A percentile compares a stretch with the other conserved stretches of the same genome.
Evolutionary conservation across 352 stramenopile genomes (phyloP).

Genomic region (Globisporangium spiculum): DNA sequence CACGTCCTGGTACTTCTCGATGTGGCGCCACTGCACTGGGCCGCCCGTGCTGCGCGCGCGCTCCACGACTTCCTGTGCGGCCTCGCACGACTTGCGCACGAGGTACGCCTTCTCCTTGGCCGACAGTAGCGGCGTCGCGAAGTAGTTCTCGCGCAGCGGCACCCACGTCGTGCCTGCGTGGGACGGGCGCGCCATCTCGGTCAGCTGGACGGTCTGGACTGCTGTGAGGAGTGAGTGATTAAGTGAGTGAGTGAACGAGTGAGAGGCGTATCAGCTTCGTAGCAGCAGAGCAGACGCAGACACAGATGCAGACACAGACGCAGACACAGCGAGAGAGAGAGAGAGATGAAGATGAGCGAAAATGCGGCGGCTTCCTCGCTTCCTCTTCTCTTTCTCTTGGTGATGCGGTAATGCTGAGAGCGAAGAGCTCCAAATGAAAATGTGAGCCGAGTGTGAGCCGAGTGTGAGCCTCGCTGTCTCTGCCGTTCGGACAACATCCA

Average conservation of each 20-base stretch:
- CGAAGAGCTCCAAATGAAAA: neutral
- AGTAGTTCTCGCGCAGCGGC: constrained; percentile 75
- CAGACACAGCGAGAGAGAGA: neutral
- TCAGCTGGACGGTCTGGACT: neutral
- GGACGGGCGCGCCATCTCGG: constrained; percentile 9
- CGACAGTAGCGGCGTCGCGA: constrained; percentile 64
- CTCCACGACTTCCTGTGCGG: constrained; percentile 74
- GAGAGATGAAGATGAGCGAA: neutral
- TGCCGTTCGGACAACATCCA: neutral
- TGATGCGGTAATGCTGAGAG: neutral
- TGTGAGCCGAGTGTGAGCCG: neutral
- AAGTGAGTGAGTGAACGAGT: neutral
- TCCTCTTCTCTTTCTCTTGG: neutral
- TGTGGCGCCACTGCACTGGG: constrained; percentile 67
- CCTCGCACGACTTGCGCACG: constrained; percentile 79
- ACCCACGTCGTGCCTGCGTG: constrained; percentile 39
- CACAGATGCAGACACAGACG: too few relatives aligned
- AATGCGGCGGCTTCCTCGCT: neutral
- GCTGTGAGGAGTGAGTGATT: too few relatives aligned
- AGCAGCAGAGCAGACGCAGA: neutral
- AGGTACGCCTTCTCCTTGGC: constrained; percentile 67
- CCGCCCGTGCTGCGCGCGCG: constrained; percentile 57
- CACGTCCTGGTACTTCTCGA: constrained; percentile 75
- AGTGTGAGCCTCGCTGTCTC: neutral
- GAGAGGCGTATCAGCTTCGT: neutral